Conservation (phyloP, 306 rosid genomes). For the Pueraria montana region DNA sequence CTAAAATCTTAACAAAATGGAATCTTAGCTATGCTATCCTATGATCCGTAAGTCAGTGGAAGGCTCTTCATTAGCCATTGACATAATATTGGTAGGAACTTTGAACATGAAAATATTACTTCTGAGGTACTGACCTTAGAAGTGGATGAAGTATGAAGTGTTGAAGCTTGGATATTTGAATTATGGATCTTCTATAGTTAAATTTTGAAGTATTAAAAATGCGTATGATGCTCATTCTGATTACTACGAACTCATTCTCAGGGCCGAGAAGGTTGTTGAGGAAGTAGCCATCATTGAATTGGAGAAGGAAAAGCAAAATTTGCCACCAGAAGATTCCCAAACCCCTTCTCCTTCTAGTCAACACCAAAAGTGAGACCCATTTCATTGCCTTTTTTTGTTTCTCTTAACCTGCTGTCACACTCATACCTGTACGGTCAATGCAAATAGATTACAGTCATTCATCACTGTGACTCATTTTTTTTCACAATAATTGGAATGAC, state of each 20-base stretch:
- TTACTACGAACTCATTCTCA: slow-evolving; percentile 72
- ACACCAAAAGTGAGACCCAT: slow-evolving; percentile 37
- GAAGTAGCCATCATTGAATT: slow-evolving; percentile 63
- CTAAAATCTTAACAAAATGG: neutral
- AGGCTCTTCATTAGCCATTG: neutral
- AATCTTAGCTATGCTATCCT: neutral
- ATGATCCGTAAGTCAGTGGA: neutral
- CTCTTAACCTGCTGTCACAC: neutral
- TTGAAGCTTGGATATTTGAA: slow-evolving; percentile 1
- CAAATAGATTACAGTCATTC: slow-evolving; percentile 4
- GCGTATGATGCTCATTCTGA: slow-evolving; percentile 77
- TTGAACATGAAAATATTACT: neutral
- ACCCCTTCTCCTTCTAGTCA: neutral
- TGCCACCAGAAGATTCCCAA: neutral
- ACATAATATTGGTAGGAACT: neutral
- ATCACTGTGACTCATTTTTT: slow-evolving; percentile 28
- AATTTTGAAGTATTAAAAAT: slow-evolving; percentile 39
- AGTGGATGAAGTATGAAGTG: neutral
- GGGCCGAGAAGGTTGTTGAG: slow-evolving; percentile 77
- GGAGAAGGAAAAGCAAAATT: slow-evolving; percentile 60
- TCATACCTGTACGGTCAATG: slow-evolving; percentile 9
- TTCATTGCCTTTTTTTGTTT: neutral
- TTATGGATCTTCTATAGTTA: neutral
- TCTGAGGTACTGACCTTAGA: slow-evolving; percentile 4
- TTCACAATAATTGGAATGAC: slow-evolving; percentile 46